phyloP scores from a whole-genome alignment of 1,284 basidiomycete species.

The Meripilus lineatus region DNA sequence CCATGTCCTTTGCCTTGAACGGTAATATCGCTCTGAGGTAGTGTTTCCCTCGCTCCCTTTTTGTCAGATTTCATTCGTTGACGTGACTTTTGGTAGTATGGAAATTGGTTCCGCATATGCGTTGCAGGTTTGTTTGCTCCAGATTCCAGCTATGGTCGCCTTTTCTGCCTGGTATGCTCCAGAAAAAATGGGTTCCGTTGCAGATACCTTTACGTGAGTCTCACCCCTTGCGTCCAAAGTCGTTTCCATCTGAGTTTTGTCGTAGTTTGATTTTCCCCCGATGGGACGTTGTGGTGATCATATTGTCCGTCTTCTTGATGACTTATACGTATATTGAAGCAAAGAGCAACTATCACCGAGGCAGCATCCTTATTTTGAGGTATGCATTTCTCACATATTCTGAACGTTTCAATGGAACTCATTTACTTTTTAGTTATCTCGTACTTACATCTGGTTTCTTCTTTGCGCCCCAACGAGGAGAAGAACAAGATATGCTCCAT shows the following conservation, averaged over 20 bases:
- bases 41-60: conserved; percentile 1
- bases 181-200: conserved; percentile 74
- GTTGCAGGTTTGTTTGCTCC: conserved; percentile 94
- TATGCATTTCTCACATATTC: conserved; percentile 28
- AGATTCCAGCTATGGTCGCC: conserved; percentile 98
- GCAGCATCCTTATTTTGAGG: conserved; percentile 90
- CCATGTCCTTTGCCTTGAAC: conserved; percentile 97
- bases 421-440: conserved; percentile 52
- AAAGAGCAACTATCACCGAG: conserved; percentile 94
- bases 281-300: conserved; percentile 97
- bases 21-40: conserved; percentile 96
- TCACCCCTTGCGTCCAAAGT: neutral
- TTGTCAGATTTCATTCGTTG: no score
- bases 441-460: conserved; percentile 79
- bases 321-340: conserved; percentile 99
- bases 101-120: conserved; percentile 99
- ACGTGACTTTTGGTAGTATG: no score
- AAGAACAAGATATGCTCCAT: conserved; percentile 1
- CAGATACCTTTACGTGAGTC: conserved; percentile 85
- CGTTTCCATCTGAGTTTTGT: conserved; percentile 10
- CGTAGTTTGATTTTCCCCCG: conserved; percentile 92
- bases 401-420: neutral
- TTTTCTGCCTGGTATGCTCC: conserved; percentile 95
- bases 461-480: conserved; percentile 47
- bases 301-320: conserved; percentile 92